phyloP scores from a whole-genome alignment of 768 basidiomycete genomes.

The Mycena belliarum region DNA sequence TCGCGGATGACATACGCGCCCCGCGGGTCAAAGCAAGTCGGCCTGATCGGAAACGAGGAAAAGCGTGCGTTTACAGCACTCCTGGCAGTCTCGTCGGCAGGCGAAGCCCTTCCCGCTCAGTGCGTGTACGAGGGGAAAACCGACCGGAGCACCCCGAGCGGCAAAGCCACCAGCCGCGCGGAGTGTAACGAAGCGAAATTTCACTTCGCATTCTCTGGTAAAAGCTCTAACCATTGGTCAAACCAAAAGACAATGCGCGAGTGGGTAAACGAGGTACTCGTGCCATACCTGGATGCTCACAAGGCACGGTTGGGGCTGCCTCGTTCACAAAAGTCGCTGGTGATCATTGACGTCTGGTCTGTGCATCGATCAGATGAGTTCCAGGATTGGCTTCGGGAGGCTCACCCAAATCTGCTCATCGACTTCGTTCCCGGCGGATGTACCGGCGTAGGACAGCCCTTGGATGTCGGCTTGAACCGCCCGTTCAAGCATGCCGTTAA shows the following conservation, averaged over 20 bases:
- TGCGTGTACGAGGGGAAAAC: slow-evolving; percentile 29
- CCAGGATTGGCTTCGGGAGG: slow-evolving; percentile 25
- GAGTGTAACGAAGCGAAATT: neutral
- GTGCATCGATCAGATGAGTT: slow-evolving; percentile 34
- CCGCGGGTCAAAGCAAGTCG: slow-evolving; percentile 21
- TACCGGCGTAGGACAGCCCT: neutral
- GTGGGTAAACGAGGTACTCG: slow-evolving; percentile 24
- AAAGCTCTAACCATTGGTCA: slow-evolving; percentile 24
- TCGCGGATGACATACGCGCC: slow-evolving; percentile 16
- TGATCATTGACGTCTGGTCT: slow-evolving; percentile 30
- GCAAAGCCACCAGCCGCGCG: neutral
- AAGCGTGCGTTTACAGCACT: slow-evolving; percentile 34
- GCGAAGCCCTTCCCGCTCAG: slow-evolving; percentile 31
- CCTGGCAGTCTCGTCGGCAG: slow-evolving; percentile 26
- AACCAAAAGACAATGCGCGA: slow-evolving; percentile 23
- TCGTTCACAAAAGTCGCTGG: slow-evolving; percentile 20
- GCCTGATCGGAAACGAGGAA: slow-evolving; percentile 10
- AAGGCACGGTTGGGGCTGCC: neutral
- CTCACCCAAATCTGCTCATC: slow-evolving; percentile 26
- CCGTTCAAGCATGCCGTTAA: slow-evolving; percentile 20
- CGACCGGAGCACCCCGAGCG: slow-evolving; percentile 12
- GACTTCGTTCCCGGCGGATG: slow-evolving; percentile 24
- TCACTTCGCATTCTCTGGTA: slow-evolving; percentile 23
- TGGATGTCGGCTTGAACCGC: slow-evolving; percentile 31
- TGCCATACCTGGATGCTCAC: slow-evolving; percentile 19